Evolutionary conservation across 2,329 filamentous ascomycete species (phyloP).

Genomic region (Coniochaeta sp.): DNA sequence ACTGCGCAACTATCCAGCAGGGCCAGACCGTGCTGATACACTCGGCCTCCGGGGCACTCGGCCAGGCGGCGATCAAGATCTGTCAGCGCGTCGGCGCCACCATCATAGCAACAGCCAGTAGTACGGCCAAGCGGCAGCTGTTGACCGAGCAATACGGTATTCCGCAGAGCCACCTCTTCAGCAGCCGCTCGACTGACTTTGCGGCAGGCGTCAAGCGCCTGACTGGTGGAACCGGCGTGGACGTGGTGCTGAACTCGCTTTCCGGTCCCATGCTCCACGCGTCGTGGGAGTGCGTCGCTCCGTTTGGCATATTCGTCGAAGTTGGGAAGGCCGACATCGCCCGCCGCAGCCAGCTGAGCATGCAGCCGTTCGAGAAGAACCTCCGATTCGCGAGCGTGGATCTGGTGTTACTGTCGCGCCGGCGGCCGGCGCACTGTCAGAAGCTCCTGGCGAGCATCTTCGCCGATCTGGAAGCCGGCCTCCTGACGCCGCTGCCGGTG

Average conservation of each 20-base stretch:
- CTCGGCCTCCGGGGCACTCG: constrained; percentile 23
- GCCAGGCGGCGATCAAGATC: constrained; percentile 14
- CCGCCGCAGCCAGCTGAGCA: constrained; percentile 31
- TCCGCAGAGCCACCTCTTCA: constrained; percentile 13
- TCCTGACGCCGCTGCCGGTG: not conserved
- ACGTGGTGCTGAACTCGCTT: constrained; percentile 32
- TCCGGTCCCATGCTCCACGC: constrained; percentile 32
- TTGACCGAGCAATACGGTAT: constrained; percentile 24
- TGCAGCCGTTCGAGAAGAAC: constrained; percentile 34
- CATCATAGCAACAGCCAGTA: constrained; percentile 20
- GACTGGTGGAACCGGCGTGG: constrained; percentile 11
- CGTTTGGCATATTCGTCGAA: constrained; percentile 37
- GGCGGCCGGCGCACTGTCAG: not conserved
- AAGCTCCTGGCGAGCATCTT: not conserved
- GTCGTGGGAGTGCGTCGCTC: constrained; percentile 36
- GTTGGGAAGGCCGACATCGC: constrained; percentile 36
- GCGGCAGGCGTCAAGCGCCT: constrained; percentile 5
- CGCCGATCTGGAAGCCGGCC: not conserved
- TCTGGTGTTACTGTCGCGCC: not conserved
- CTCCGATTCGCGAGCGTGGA: constrained; percentile 18
- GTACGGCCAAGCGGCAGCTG: constrained; percentile 25
- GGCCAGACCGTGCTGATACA: constrained; percentile 20
- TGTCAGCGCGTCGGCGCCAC: constrained; percentile 10
- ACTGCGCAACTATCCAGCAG: constrained; percentile 16
- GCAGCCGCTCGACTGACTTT: constrained; percentile 9